phyloP scores from a whole-genome alignment of 441 rosid genomes.

The Populus hybrid region DNA sequence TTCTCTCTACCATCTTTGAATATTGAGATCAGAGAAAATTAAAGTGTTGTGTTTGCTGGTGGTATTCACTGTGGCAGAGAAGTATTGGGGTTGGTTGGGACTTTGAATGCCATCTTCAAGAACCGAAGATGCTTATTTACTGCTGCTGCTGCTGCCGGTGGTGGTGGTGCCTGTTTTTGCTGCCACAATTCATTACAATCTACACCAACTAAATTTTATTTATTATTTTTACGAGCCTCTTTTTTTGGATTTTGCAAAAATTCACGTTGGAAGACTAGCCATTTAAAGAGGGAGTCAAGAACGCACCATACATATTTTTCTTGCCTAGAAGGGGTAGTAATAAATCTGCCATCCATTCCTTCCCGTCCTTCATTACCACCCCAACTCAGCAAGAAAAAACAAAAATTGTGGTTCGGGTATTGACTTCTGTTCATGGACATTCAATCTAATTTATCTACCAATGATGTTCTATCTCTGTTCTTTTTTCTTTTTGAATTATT shows the following conservation, averaged over 20 bases:
- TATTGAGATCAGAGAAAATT: slow-evolving; percentile 37
- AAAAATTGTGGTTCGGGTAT: slow-evolving; percentile 99
- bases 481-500: too few species aligned
- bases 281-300: slow-evolving; percentile 85
- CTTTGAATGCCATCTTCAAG: slow-evolving; percentile 47
- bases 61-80: slow-evolving; percentile 46
- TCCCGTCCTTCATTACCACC: not conserved
- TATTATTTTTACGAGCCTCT: slow-evolving; percentile 3
- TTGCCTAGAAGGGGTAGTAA: slow-evolving; percentile 9
- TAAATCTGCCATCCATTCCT: not conserved
- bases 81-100: slow-evolving; percentile 47
- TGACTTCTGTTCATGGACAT: slow-evolving; percentile 68
- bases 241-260: not conserved
- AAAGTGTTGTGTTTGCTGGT: slow-evolving; percentile 29
- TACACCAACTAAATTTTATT: slow-evolving; percentile 31
- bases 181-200: slow-evolving; percentile 49
- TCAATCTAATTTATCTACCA: slow-evolving; percentile 18
- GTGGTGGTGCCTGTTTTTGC: slow-evolving; percentile 23
- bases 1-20: slow-evolving; percentile 46
- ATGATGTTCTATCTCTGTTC: not conserved
- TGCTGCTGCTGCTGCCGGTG: slow-evolving; percentile 28
- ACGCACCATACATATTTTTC: slow-evolving; percentile 81
- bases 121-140: slow-evolving; percentile 35
- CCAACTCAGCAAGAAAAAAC: slow-evolving; percentile 10
- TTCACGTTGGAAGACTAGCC: slow-evolving; percentile 18